Evolutionary conservation across 305 asterid genomes (phyloP), one percentile per base, ranked within the genome.

Genomic region (Fraxinus sp.): DNA sequence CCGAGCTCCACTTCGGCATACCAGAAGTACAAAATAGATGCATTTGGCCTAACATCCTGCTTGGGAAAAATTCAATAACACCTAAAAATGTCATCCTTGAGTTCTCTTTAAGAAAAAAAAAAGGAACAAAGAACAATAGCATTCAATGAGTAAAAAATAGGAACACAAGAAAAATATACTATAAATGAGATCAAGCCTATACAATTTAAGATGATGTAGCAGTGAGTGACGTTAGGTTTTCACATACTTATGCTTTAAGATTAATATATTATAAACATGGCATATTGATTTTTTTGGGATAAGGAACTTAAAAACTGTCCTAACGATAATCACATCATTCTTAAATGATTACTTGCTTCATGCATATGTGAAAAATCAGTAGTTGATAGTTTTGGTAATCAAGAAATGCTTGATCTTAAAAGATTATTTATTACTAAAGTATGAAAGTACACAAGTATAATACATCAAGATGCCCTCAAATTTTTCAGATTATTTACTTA

Each of bases 1-100:
- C 90, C 89, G 81, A 92, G 89, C 91, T 96, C 99, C 91, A 87
- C 85, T 87, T 96, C 95, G 22, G 99, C 96, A 85, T 96, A 96
- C 98, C 99, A 96, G 64, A 93, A 89, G 87, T 96, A 90, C 87
- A 96, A 86, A 80, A 96, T 95, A 85, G 93, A 87, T 37, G 92
- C 92, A 76, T 83, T 89, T 62, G 91, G 86, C 83, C 79, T 92
- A 85, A 81, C 76, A 79, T 91, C 96, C 99, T 94, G 92, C 83
- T 81, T 78, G 78, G 32, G 46, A 81, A 82, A 87, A 80, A 30
- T 85, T 14, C 80, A 84, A 82, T 32, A 43, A 84, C 37, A 46
- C 20, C 20, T 13, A 83, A 30, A 62, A 74, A 75, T 3, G 14
- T 82, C 75, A 85, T 52, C 59, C 52, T 70, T 49, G 71, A 64